Evolutionary conservation across 2,329 filamentous ascomycete species (phyloP).

Genomic region (Fusarium sp.): DNA sequence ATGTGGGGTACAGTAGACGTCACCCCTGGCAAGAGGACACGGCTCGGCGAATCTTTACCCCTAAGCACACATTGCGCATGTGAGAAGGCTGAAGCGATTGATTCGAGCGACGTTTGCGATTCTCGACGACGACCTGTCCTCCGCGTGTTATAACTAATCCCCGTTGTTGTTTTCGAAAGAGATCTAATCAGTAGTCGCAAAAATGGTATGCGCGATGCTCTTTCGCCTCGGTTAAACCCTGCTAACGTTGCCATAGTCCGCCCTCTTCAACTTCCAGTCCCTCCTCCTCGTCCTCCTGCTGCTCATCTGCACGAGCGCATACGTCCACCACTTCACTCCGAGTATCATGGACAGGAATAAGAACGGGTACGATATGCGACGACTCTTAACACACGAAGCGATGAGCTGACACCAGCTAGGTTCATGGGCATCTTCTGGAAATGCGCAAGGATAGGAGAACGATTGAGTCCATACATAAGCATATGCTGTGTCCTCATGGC

Average conservation of each 20-base stretch:
- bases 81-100: constrained; percentile 23
- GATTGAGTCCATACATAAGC: constrained; percentile 94
- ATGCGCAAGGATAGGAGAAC: constrained; percentile 89
- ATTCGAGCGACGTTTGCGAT: constrained; percentile 14
- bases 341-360: constrained; percentile 93
- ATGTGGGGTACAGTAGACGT: constrained; percentile 40
- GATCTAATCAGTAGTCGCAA: constrained; percentile 12
- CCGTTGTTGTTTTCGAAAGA: background rate
- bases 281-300: constrained; percentile 94
- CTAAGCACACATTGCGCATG: constrained; percentile 47
- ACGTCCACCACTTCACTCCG: constrained; percentile 90
- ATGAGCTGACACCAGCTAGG: constrained; percentile 54
- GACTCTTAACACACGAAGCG: background rate
- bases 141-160: background rate
- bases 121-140: constrained; percentile 12
- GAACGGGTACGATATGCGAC: constrained; percentile 73
- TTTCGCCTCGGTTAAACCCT: background rate
- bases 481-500: constrained; percentile 95
- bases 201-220: constrained; percentile 42
- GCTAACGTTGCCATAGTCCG: constrained; percentile 70
- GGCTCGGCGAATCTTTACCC: constrained; percentile 54
- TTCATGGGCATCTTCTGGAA: constrained; percentile 95
- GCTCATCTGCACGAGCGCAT: constrained; percentile 94
- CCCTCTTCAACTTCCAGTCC: constrained; percentile 99
- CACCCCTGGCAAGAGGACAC: constrained; percentile 32